Evolutionary conservation across 2,329 filamentous ascomycete genomes (phyloP), one percentile per base, ranked within the genome.

Genomic region (Diaporthe ilicicola): DNA sequence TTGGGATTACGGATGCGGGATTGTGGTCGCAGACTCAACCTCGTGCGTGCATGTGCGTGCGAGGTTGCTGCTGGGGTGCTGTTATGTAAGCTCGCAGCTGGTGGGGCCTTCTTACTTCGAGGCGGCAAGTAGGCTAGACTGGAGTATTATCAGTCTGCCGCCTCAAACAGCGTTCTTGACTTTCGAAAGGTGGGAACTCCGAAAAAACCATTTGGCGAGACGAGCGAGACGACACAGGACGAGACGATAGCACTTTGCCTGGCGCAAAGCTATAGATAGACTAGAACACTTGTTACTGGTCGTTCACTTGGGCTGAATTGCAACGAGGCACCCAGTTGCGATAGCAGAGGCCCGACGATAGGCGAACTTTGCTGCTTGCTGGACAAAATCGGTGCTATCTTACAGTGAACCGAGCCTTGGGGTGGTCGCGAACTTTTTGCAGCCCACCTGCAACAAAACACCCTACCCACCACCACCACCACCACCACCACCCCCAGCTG

Each of bases 361-460:
- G 51, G 34, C 48, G 51, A 22, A 37, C 37, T 37, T 34, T 19
- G 22, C 7, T 37, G 39, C 39, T 48, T 12, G 56, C 44, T 46
- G 56, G 65, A 44, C 51, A 50, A 48, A 55, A 42, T 51, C 39
- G 55, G 46, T 56, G 42, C 42, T 55, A 34, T 19, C 51, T 42
- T 64, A 48, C 42, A 34, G 42, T 62, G 59, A 48, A 24, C 42
- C 42, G 29, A 62, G 27, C 29, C 59, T 62, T 24, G 59, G 59
- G 59, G 59, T 37, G 50, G 44, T 64, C 67, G 44, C 59, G 70
- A 72, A 72, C 70, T 72, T 72, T 71, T 65, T 59, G 24, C 53
- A 68, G 54, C 64, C 64, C 69, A 71, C 69, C 65, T 56, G 69
- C 69, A 54, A 51, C 48, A 68, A 44, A 68, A 44, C 32, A 59